These are phyloP conservation scores for Phyllosticta citriasiana DNA, from an alignment of 2,329 filamentous ascomycete species.

Conservation along the genomic window DNA sequence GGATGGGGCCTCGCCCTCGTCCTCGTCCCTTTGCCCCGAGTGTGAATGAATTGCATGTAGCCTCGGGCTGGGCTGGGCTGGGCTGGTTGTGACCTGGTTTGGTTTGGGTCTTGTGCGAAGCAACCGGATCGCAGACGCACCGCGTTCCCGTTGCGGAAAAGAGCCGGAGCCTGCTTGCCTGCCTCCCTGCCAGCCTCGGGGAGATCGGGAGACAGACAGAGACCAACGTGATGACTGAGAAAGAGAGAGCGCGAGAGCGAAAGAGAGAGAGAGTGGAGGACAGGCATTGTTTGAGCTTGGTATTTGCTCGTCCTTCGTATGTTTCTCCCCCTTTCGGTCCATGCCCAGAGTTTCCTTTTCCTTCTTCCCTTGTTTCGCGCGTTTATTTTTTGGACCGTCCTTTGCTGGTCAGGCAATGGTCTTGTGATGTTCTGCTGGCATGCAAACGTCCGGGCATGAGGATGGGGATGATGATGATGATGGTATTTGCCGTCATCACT, in stretches of 20 bases:
- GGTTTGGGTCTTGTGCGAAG: background rate
- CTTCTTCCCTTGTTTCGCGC: background rate
- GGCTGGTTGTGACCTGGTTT: too few species aligned
- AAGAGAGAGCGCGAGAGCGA: too few species aligned
- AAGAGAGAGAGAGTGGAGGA: background rate
- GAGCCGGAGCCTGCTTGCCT: background rate
- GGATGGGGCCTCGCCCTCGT: too few species aligned
- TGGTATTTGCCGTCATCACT: background rate
- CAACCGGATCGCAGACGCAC: background rate
- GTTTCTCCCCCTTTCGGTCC: background rate
- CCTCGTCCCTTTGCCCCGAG: too few species aligned
- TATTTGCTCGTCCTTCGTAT: background rate
- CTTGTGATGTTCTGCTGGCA: background rate
- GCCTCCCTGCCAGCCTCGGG: background rate
- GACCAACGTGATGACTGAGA: background rate
- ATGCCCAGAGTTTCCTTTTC: background rate
- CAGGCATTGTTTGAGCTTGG: background rate
- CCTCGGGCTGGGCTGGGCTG: background rate
- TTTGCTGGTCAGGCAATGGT: background rate
- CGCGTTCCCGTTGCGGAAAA: background rate
- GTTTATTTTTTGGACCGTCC: background rate
- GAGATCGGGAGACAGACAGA: background rate
- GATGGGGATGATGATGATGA: too few species aligned
- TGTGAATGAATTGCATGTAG: background rate
- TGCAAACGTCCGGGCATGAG: background rate